Base-by-base conservation (phyloP, 331 rosid genomes). In the Telfairia occidentalis region DNA sequence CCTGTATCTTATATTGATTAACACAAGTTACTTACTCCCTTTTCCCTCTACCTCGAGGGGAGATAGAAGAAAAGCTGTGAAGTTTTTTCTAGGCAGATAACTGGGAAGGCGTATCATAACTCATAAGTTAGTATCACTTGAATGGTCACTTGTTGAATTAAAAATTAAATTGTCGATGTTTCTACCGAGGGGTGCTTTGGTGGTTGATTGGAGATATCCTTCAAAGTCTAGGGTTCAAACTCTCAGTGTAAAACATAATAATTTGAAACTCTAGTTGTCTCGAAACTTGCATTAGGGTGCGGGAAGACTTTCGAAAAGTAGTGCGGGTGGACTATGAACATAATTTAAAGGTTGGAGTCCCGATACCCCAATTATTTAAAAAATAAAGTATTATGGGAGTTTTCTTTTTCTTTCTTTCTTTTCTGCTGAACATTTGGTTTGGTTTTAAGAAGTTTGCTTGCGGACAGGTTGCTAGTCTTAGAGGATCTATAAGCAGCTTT, bases 401-500 rank as follows among this genome's bases (percentile, higher is more conserved):
- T 46, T 28, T 46, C 16, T 16, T 46, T 71, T 8, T 28, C 38
- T 46, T 46, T 9, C 53, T 43, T 29, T 43, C 19, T 16, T 46
- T 71, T 71, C 18, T 29, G 4, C 29, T 7, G 9, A 70, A 15
- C 40, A 12, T 70, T 29, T 18, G 57, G 75, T 70, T 29, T 18
- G 57, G 75, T 71, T 46, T 45, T 4, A 28, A 71, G 23, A 42
- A 10, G 48, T 45, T 78, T 85, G 35, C 70, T 49, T 77, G 29
- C 69, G 79, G 82, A 71, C 86, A 95, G 99, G 99, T 95, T 77
- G 89, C 96, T 59, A 95, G 97, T 78, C 92, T 95, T 38, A 86
- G 98, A 90, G 97, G 98, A 64, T 95, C 98, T 42, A 52, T 95
- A 78, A 90, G 98, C 76, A 88, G 96, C 87, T 95, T 95, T 81